These are phyloP conservation scores for Apiospora aurea DNA, from an alignment of 2,329 filamentous ascomycete species.

Conservation along the genomic window DNA sequence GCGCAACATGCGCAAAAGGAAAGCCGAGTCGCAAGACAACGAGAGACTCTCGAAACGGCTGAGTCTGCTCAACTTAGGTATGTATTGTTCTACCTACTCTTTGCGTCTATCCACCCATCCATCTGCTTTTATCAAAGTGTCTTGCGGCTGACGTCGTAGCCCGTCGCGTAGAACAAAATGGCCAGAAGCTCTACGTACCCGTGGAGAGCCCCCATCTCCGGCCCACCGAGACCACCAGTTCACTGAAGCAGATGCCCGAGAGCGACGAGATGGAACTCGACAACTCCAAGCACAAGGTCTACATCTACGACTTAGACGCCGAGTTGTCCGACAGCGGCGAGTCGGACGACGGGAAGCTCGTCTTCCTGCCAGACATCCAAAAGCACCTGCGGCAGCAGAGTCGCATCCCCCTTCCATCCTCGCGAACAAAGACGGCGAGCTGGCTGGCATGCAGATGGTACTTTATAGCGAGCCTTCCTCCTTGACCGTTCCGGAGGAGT, in stretches of 20 bases:
- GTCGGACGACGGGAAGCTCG: conserved; percentile 65
- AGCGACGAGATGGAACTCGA: conserved; percentile 75
- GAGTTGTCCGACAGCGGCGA: conserved; percentile 72
- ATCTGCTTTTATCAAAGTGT: not conserved
- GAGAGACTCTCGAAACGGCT: conserved; percentile 86
- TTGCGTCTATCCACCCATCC: not conserved
- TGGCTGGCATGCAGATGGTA: conserved; percentile 75
- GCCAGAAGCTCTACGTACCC: conserved; percentile 70
- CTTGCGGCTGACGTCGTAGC: conserved; percentile 22
- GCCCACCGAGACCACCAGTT: conserved; percentile 32
- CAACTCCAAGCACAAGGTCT: conserved; percentile 85
- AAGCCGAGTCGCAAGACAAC: conserved; percentile 65
- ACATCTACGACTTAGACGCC: conserved; percentile 88
- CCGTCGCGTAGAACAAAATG: conserved; percentile 60
- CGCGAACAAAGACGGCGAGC: conserved; percentile 59
- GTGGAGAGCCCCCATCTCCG: conserved; percentile 57
- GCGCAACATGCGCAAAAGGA: conserved; percentile 60
- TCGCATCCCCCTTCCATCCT: conserved; percentile 71
- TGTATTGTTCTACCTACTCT: conserved; percentile 32
- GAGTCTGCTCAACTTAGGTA: conserved; percentile 83
- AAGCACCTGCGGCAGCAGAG: conserved; percentile 71
- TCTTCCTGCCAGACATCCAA: conserved; percentile 87
- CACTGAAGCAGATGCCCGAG: conserved; percentile 31
- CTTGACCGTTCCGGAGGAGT: conserved; percentile 75
- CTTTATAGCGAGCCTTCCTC: conserved; percentile 84